Percentiles rank a stretch among this genome's conserved stretches.
These are phyloP conservation scores for Fomitopsis betulina DNA, from an alignment of 1,284 basidiomycete species.

Conservation along the genomic window DNA sequence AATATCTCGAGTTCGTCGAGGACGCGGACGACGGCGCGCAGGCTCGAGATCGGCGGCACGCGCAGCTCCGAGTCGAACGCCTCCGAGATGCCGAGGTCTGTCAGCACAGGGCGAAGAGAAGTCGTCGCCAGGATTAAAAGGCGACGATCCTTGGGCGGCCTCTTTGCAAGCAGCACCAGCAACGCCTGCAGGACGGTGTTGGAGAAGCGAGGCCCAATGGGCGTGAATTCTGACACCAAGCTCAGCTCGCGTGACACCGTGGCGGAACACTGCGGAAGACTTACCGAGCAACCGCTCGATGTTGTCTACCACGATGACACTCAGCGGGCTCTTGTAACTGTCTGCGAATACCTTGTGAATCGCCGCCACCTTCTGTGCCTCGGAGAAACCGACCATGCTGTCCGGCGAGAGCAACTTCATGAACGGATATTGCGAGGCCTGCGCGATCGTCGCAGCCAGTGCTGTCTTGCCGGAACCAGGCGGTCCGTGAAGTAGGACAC, in stretches of 20 bases:
- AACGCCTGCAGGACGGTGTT: conserved; percentile 92
- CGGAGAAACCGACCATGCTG: conserved; percentile 94
- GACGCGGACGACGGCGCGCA: conserved; percentile 73
- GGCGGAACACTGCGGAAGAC: conserved; percentile 19
- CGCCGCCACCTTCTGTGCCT: conserved; percentile 86
- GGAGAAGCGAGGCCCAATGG: conserved; percentile 94
- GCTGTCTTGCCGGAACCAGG: conserved; percentile 95
- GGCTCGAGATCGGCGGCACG: conserved; percentile 78
- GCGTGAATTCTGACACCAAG: conserved; percentile 80
- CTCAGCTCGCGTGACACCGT: conserved; percentile 4
- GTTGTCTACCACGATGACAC: conserved; percentile 96
- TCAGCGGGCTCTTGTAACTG: conserved; percentile 96
- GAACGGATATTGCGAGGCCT: conserved; percentile 92
- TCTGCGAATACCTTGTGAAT: conserved; percentile 95
- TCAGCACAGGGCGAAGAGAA: conserved; percentile 82
- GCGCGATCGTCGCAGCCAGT: conserved; percentile 91
- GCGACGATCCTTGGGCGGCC: conserved; percentile 94
- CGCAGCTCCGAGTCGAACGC: conserved; percentile 88
- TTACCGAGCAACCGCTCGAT: conserved; percentile 85
- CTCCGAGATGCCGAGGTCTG: conserved; percentile 87
- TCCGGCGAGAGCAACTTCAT: conserved; percentile 98
- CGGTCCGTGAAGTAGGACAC: conserved; percentile 85
- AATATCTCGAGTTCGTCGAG: conserved; percentile 86
- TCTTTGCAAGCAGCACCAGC: conserved; percentile 83
- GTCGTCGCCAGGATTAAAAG: conserved; percentile 93